Percentiles rank a stretch among this genome's conserved stretches.
Evolutionary conservation across 352 stramenopile species (phyloP).

Genomic region (Phytophthora constricta): DNA sequence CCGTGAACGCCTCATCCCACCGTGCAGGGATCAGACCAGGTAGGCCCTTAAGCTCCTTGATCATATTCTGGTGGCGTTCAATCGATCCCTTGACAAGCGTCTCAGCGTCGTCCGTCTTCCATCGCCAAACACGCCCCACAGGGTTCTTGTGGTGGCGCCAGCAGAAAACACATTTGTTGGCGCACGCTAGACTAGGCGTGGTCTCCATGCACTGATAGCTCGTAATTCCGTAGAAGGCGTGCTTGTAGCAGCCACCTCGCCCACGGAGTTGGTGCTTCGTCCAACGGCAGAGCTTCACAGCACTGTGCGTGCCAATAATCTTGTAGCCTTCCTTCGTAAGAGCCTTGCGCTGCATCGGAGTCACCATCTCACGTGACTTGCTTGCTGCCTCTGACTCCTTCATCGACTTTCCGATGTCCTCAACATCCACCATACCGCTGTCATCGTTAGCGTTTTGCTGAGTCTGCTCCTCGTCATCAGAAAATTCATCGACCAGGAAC

Average conservation of each 20-base stretch:
- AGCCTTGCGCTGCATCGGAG: conserved; percentile 92
- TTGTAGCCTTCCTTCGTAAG: conserved; percentile 99
- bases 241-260: conserved; percentile 98
- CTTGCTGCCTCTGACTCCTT: conserved; percentile 79
- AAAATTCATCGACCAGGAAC: conserved; percentile 75
- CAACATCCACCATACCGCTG: conserved; percentile 78
- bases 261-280: conserved; percentile 98
- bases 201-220: conserved; percentile 99
- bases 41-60: conserved; percentile 96
- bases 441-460: conserved; percentile 41
- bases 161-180: conserved; percentile 99
- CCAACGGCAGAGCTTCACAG: conserved; percentile 99
- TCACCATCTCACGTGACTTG: conserved; percentile 94
- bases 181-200: conserved; percentile 96
- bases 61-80: conserved; percentile 91
- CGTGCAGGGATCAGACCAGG: conserved; percentile 94
- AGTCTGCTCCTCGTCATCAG: conserved; percentile 65
- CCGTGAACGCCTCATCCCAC: conserved; percentile 96
- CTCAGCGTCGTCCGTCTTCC: conserved; percentile 97
- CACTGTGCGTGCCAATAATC: conserved; percentile 97
- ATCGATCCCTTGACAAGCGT: conserved; percentile 95
- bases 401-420: conserved; percentile 89
- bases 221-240: conserved; percentile 99
- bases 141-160: conserved; percentile 99
- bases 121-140: conserved; percentile 97